Evolutionary conservation across 2,329 filamentous ascomycete genomes (phyloP).

Genomic region (Talaromyces sp.): DNA sequence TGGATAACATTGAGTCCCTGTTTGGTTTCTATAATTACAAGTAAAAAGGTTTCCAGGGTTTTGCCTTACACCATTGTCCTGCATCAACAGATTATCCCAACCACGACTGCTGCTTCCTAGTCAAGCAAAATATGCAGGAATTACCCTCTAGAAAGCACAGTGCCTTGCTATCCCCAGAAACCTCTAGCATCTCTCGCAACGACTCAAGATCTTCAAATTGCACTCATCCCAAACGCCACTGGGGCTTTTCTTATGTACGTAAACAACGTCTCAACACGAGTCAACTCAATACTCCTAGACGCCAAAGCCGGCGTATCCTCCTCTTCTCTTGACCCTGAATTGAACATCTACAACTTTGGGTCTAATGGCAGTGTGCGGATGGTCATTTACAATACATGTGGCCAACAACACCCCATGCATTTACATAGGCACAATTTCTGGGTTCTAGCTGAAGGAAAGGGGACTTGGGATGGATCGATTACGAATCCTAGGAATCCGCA

Average conservation of each 20-base stretch:
- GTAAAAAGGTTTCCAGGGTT: neutral
- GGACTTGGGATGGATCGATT: neutral
- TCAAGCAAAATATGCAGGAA: neutral
- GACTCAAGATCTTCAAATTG: neutral
- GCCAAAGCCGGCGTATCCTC: neutral
- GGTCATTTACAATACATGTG: neutral
- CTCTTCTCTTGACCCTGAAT: neutral
- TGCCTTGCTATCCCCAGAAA: constrained; percentile 24
- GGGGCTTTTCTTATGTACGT: neutral
- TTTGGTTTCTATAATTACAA: neutral
- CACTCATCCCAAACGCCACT: neutral
- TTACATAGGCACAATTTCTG: neutral
- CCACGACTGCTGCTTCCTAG: neutral
- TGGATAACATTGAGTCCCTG: neutral
- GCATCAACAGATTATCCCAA: neutral
- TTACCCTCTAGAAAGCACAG: constrained; percentile 23
- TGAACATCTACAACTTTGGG: neutral
- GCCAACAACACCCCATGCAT: neutral
- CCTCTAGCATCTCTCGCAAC: neutral
- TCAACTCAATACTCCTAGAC: neutral
- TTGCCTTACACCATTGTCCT: neutral
- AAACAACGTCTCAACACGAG: neutral
- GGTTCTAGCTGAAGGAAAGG: neutral
- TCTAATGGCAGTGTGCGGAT: neutral
- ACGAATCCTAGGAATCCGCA: neutral